phyloP scores from a whole-genome alignment of 106 monocot genomes.

The Dendrobium officinale region DNA sequence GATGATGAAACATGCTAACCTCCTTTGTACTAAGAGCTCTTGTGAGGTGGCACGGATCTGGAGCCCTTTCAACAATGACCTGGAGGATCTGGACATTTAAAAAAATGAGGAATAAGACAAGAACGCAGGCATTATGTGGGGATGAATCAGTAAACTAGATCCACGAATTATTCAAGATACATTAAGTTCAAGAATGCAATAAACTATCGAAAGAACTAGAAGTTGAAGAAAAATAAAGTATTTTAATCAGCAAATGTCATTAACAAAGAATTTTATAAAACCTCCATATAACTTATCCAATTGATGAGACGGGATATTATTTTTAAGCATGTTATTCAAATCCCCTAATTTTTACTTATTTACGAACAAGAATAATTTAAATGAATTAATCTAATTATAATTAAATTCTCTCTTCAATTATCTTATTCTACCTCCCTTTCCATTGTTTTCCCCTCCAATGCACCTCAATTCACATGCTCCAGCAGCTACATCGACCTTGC shows the following conservation, averaged over 20 bases:
- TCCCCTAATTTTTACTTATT: too few species aligned
- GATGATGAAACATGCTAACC: slow-evolving; percentile 29
- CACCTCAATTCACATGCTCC: too few species aligned
- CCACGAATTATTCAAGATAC: not conserved
- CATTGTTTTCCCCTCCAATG: too few species aligned
- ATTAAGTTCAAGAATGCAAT: not conserved
- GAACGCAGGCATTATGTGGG: not conserved
- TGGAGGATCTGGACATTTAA: slow-evolving; percentile 71
- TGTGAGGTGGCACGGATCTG: slow-evolving; percentile 23
- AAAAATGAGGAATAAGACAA: slow-evolving; percentile 2
- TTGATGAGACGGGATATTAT: not conserved
- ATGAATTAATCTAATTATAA: too few species aligned
- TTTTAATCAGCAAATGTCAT: not conserved
- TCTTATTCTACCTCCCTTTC: too few species aligned
- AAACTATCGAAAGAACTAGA: not conserved
- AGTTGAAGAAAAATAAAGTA: not conserved
- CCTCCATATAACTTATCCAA: not conserved
- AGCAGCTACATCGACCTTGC: too few species aligned
- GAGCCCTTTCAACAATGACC: slow-evolving; percentile 45
- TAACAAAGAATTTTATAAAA: not conserved
- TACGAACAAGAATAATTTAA: too few species aligned
- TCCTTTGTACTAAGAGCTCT: slow-evolving; percentile 85
- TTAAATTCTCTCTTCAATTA: too few species aligned
- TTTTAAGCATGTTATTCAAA: too few species aligned
- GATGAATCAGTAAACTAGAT: not conserved